These are phyloP conservation scores for Purshia tridentata DNA, from an alignment of 306 rosid species.

Conservation along the genomic window DNA sequence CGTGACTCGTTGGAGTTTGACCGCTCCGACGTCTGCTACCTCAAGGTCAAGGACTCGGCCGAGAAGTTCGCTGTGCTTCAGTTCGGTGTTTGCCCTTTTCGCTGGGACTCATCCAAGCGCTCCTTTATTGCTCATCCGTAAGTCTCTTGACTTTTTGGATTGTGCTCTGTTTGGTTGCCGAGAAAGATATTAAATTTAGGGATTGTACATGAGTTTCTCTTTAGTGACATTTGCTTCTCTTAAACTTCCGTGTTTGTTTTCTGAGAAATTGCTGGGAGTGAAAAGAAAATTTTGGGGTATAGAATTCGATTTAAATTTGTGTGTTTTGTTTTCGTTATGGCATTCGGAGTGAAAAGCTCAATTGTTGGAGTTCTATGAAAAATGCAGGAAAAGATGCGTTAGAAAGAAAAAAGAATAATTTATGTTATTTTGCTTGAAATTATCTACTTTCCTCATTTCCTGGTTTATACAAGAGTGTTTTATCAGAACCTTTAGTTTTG, in stretches of 20 bases:
- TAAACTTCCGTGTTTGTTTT: neutral
- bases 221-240: neutral
- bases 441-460: neutral
- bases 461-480: neutral
- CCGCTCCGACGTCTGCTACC: slow-evolving; percentile 81
- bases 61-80: slow-evolving; percentile 84
- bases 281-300: neutral
- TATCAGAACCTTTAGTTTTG: neutral
- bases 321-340: neutral
- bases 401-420: neutral
- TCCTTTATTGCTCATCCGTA: slow-evolving; percentile 83
- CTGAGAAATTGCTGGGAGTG: neutral
- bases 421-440: neutral
- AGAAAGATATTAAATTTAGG: neutral
- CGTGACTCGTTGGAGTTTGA: slow-evolving; percentile 79
- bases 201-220: neutral
- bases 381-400: neutral
- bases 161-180: neutral
- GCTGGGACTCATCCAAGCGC: slow-evolving; percentile 64
- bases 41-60: slow-evolving; percentile 85
- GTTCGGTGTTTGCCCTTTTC: slow-evolving; percentile 90
- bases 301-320: neutral
- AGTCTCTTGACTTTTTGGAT: neutral
- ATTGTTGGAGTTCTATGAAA: neutral
- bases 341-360: neutral